Percentiles rank a stretch among this genome's conserved stretches.
Evolutionary conservation across 108 stramenopile genomes (phyloP).

Genomic region (Fragilaria radians): DNA sequence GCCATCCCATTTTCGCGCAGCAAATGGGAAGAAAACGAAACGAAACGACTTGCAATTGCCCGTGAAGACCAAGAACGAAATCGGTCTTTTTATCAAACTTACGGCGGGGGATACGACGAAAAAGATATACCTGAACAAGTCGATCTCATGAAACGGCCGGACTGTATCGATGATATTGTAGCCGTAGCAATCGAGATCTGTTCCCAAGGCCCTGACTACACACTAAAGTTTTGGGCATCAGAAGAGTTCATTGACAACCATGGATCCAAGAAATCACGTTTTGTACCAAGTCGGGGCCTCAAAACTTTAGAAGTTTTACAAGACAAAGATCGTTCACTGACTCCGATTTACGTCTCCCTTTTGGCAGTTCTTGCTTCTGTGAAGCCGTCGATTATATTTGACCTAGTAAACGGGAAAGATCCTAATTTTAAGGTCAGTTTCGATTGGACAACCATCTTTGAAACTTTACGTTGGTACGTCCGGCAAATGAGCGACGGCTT

Average conservation of each 20-base stretch:
- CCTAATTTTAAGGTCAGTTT: no score
- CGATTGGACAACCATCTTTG: slow-evolving; percentile 36
- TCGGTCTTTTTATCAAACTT: slow-evolving; percentile 49
- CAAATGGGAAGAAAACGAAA: slow-evolving; percentile 59
- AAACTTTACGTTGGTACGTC: slow-evolving; percentile 51
- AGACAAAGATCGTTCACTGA: slow-evolving; percentile 40
- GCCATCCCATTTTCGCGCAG: slow-evolving; percentile 60
- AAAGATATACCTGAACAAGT: slow-evolving; percentile 41
- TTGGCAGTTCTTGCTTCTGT: slow-evolving; percentile 59
- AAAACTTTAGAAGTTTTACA: slow-evolving; percentile 38
- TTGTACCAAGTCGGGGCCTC: slow-evolving; percentile 43
- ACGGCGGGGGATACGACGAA: slow-evolving; percentile 25
- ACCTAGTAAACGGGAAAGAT: no score
- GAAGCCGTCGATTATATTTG: not conserved
- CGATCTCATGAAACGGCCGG: slow-evolving; percentile 71
- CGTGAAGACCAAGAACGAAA: slow-evolving; percentile 40
- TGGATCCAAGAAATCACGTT: slow-evolving; percentile 9
- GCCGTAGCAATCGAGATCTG: slow-evolving; percentile 60
- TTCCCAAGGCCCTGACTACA: slow-evolving; percentile 40
- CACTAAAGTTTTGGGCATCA: slow-evolving; percentile 54
- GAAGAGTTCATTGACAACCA: slow-evolving; percentile 14
- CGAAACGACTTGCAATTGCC: slow-evolving; percentile 47
- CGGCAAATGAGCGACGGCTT: slow-evolving; percentile 49
- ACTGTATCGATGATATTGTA: slow-evolving; percentile 81
- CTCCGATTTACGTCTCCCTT: slow-evolving; percentile 54